Evolutionary conservation across 306 rosid genomes (phyloP).

Genomic region (Fragaria vesca): DNA sequence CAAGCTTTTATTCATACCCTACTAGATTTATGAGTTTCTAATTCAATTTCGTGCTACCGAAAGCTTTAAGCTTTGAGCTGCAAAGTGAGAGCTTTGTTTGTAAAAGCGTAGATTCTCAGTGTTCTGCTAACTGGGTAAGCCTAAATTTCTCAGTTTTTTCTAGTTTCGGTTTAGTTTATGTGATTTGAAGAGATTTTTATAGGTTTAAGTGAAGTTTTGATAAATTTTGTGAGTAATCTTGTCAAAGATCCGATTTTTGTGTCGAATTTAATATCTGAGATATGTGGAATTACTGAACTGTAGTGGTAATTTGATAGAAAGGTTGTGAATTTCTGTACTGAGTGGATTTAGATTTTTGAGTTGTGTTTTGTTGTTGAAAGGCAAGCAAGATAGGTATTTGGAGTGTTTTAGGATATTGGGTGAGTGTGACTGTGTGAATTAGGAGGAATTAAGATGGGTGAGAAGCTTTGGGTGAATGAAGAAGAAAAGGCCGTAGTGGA

Average conservation of each 20-base stretch:
- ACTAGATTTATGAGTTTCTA: neutral
- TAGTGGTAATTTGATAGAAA: neutral
- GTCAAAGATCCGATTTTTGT: slow-evolving; percentile 17
- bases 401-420: slow-evolving; percentile 15
- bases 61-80: slow-evolving; percentile 1
- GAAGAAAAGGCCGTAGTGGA: slow-evolving; percentile 76
- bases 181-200: slow-evolving; percentile 5
- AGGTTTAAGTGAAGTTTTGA: slow-evolving; percentile 7
- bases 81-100: neutral
- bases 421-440: slow-evolving; percentile 28
- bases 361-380: neutral
- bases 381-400: slow-evolving; percentile 7
- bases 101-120: neutral
- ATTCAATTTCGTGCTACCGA: slow-evolving; percentile 5
- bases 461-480: slow-evolving; percentile 66
- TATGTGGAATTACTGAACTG: slow-evolving; percentile 3
- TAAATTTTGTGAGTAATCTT: neutral
- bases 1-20: neutral
- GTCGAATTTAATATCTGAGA: slow-evolving; percentile 14
- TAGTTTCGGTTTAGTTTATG: neutral
- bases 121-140: slow-evolving; percentile 18
- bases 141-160: slow-evolving; percentile 1
- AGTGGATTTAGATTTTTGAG: neutral
- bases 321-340: neutral
- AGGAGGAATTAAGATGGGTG: slow-evolving; percentile 42